Evolutionary conservation across 768 basidiomycete genomes (phyloP).

Genomic region (Pulveroboletus sp.): DNA sequence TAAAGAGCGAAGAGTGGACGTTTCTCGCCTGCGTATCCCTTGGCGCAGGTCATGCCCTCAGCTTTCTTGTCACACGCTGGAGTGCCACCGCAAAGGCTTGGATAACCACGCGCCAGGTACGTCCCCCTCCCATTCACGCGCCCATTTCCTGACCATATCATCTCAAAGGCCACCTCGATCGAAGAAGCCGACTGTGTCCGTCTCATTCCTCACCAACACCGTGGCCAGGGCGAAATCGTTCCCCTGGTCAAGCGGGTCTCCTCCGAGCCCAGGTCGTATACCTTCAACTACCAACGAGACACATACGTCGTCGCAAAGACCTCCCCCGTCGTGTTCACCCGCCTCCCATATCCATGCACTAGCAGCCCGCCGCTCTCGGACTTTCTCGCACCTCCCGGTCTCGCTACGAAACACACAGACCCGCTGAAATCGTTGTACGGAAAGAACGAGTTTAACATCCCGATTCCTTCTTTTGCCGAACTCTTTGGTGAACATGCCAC

Average conservation of each 20-base stretch:
- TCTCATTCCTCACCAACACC: constrained; percentile 74
- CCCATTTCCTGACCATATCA: neutral
- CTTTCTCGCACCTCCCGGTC: constrained; percentile 58
- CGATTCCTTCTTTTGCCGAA: constrained; percentile 89
- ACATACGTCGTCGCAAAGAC: constrained; percentile 72
- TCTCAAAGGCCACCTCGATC: constrained; percentile 51
- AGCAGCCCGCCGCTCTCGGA: constrained; percentile 60
- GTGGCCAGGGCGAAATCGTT: constrained; percentile 89
- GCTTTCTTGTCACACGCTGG: constrained; percentile 91
- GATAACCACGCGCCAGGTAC: constrained; percentile 75
- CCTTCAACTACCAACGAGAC: constrained; percentile 93
- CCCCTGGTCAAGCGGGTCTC: constrained; percentile 59
- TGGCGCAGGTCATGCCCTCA: constrained; percentile 84
- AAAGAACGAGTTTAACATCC: constrained; percentile 94
- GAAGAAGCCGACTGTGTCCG: constrained; percentile 77
- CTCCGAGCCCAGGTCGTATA: constrained; percentile 59
- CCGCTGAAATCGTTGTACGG: constrained; percentile 70
- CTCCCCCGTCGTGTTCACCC: constrained; percentile 61
- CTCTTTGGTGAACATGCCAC: constrained; percentile 95
- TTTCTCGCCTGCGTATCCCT: constrained; percentile 87
- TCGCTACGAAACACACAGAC: constrained; percentile 46
- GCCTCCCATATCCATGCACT: constrained; percentile 86
- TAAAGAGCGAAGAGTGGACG: constrained; percentile 95
- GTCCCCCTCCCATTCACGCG: neutral
- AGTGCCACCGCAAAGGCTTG: constrained; percentile 71